A percentile compares a stretch with the other conserved stretches of the same genome.
Evolutionary conservation across 495 filamentous ascomycete species (phyloP).

Genomic region (Xanthoparmelia taractica): DNA sequence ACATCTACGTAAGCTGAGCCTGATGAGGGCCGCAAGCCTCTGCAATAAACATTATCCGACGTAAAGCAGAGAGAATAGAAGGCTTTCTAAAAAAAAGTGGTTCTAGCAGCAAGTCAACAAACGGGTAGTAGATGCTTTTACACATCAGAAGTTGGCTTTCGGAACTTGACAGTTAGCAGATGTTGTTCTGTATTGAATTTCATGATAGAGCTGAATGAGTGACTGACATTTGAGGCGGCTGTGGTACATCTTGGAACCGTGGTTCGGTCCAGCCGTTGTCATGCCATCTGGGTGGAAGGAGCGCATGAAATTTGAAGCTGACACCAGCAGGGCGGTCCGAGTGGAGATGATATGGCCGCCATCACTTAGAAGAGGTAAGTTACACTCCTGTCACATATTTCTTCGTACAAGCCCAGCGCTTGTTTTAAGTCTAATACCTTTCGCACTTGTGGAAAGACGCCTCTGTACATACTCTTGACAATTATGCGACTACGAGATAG

Average conservation of each 20-base stretch:
- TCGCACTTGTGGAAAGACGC: no score
- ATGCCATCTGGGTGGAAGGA: not conserved
- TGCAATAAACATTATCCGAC: not conserved
- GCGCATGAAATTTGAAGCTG: not conserved
- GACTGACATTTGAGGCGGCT: not conserved
- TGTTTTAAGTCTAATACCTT: no score
- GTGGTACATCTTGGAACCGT: not conserved
- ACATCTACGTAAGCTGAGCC: not conserved
- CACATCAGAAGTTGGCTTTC: not conserved
- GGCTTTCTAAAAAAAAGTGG: not conserved
- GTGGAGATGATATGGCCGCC: no score
- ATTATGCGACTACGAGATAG: no score
- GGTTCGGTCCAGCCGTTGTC: not conserved
- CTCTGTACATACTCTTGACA: no score
- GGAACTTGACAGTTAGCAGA: not conserved
- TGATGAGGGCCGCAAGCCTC: not conserved
- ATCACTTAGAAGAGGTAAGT: no score
- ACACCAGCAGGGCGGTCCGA: not conserved
- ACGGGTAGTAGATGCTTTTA: not conserved
- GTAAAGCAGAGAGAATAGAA: not conserved
- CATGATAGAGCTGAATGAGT: not conserved
- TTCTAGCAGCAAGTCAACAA: not conserved
- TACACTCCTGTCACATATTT: no score
- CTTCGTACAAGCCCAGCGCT: no score
- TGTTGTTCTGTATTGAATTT: not conserved